Conservation (phyloP, 768 basidiomycete species). For the Mycena alexandri region DNA sequence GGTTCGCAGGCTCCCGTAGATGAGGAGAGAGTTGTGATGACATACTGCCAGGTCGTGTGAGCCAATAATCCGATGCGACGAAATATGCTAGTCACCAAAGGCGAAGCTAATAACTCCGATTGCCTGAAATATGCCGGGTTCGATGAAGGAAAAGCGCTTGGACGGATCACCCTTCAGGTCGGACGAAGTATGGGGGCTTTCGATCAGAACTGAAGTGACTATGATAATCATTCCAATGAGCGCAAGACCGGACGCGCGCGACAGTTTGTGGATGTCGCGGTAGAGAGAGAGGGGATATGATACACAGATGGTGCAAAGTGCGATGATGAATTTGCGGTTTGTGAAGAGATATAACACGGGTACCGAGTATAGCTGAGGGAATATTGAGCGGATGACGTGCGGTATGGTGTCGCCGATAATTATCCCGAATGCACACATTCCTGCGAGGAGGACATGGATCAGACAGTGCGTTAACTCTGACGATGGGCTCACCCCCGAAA, state of each 20-base stretch:
- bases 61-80: background rate
- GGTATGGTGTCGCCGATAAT: slow-evolving; percentile 99
- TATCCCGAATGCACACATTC: slow-evolving; percentile 98
- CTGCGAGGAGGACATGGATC: slow-evolving; percentile 52
- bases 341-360: slow-evolving; percentile 83
- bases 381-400: slow-evolving; percentile 89
- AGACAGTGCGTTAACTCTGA: background rate
- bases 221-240: slow-evolving; percentile 95
- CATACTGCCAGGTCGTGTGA: slow-evolving; percentile 67
- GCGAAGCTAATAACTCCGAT: slow-evolving; percentile 98
- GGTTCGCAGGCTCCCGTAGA: slow-evolving; percentile 92
- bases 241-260: slow-evolving; percentile 92
- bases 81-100: slow-evolving; percentile 59
- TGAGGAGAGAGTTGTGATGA: slow-evolving; percentile 97
- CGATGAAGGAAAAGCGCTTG: slow-evolving; percentile 80
- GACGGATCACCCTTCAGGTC: slow-evolving; percentile 84
- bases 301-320: slow-evolving; percentile 86
- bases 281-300: slow-evolving; percentile 97
- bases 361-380: slow-evolving; percentile 75
- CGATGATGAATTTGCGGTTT: slow-evolving; percentile 91
- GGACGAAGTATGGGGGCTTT: slow-evolving; percentile 80
- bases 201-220: slow-evolving; percentile 84
- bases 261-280: slow-evolving; percentile 97
- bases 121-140: slow-evolving; percentile 90
- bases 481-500: slow-evolving; percentile 79